Evolutionary conservation across 495 filamentous ascomycete genomes (phyloP).

Genomic region (Cercophora newfieldiana): DNA sequence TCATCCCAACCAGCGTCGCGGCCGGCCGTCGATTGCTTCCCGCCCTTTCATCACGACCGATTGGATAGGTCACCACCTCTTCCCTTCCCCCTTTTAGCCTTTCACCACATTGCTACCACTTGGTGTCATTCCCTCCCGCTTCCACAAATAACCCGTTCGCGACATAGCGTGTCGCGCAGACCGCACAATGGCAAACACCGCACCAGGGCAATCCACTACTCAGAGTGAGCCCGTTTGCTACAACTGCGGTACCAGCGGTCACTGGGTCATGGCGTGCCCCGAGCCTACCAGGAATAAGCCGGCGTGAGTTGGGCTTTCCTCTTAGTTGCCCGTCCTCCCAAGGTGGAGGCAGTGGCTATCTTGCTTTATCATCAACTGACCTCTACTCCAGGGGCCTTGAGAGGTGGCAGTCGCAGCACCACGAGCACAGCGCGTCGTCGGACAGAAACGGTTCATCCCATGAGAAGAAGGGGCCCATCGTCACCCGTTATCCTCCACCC

Average conservation of each 20-base stretch:
- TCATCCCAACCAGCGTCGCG: neutral
- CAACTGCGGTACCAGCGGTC: constrained; percentile 51
- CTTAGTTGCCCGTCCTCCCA: neutral
- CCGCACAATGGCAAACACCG: constrained; percentile 31
- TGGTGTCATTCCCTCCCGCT: neutral
- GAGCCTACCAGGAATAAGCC: constrained; percentile 51
- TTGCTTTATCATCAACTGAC: constrained; percentile 23
- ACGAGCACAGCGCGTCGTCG: constrained; percentile 32
- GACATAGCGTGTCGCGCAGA: neutral
- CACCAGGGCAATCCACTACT: constrained; percentile 36
- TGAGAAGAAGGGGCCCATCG: constrained; percentile 43
- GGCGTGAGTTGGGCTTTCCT: constrained; percentile 54
- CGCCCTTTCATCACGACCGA: neutral
- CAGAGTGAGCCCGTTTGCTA: constrained; percentile 47
- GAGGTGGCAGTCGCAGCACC: constrained; percentile 40
- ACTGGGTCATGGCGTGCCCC: constrained; percentile 53
- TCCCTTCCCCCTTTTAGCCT: neutral
- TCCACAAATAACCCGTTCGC: neutral
- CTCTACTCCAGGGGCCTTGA: constrained; percentile 38
- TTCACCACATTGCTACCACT: neutral
- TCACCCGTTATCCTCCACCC: constrained; percentile 44
- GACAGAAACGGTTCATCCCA: constrained; percentile 31
- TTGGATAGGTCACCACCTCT: neutral
- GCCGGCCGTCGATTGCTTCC: neutral
- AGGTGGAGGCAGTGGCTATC: neutral